Conservation (phyloP, 129 eudicot species). For the Ambrosia trifida region DNA sequence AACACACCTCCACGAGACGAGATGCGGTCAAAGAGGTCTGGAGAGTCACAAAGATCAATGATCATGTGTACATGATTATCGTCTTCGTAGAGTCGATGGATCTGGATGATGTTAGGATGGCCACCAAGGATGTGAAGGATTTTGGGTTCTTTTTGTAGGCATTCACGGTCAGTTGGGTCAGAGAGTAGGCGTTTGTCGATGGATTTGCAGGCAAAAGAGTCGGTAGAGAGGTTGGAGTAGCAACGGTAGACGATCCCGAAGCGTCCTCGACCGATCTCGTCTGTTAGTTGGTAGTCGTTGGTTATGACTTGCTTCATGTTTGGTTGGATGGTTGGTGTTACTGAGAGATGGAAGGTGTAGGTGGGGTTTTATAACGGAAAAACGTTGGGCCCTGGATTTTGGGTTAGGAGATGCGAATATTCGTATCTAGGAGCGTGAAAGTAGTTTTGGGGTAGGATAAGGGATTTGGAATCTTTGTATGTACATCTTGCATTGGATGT, state of each 20-base stretch:
- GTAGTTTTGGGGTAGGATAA: background rate
- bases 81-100: slow-evolving; percentile 63
- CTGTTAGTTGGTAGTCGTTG: slow-evolving; percentile 58
- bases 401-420: slow-evolving; percentile 31
- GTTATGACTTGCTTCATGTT: slow-evolving; percentile 57
- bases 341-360: slow-evolving; percentile 17
- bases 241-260: slow-evolving; percentile 82
- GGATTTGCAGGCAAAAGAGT: slow-evolving; percentile 68
- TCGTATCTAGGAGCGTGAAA: slow-evolving; percentile 1
- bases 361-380: slow-evolving; percentile 26
- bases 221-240: slow-evolving; percentile 52
- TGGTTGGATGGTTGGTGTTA: slow-evolving; percentile 27
- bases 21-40: slow-evolving; percentile 54
- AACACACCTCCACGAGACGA: slow-evolving; percentile 40
- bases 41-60: slow-evolving; percentile 61
- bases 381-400: slow-evolving; percentile 2
- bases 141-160: slow-evolving; percentile 77
- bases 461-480: background rate
- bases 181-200: slow-evolving; percentile 64
- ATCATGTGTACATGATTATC: slow-evolving; percentile 63
- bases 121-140: slow-evolving; percentile 51
- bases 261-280: slow-evolving; percentile 82
- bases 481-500: background rate
- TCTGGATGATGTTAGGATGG: slow-evolving; percentile 59
- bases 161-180: slow-evolving; percentile 62